Conservation (phyloP, 495 filamentous ascomycete genomes). For the Xylaria castorea region DNA sequence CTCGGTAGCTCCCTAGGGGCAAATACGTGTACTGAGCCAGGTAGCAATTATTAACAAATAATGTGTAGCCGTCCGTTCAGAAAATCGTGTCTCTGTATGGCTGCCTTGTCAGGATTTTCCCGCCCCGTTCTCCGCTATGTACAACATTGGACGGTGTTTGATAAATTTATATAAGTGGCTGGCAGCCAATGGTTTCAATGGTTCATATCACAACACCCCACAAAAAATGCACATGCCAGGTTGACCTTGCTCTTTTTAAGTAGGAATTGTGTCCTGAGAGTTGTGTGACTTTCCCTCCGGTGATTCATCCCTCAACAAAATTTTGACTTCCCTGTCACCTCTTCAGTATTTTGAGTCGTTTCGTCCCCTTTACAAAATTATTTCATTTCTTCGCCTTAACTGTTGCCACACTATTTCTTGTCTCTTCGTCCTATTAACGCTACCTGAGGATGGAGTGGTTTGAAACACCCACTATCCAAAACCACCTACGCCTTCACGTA, state of each 20-base stretch:
- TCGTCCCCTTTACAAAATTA: background rate
- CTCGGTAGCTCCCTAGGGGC: too few relatives aligned
- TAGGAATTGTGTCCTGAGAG: too few relatives aligned
- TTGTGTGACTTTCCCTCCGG: too few relatives aligned
- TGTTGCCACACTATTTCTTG: background rate
- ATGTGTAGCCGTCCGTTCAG: too few relatives aligned
- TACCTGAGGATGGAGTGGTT: background rate
- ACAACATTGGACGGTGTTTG: background rate
- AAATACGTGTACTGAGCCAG: too few relatives aligned
- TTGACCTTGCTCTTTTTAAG: too few relatives aligned
- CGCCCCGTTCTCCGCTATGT: background rate
- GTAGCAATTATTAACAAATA: too few relatives aligned
- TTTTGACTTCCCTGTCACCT: too few relatives aligned
- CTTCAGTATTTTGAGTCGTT: too few relatives aligned
- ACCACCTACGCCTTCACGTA: background rate
- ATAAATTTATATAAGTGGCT: background rate
- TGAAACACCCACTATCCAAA: background rate
- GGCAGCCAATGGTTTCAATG: background rate
- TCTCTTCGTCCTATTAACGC: background rate
- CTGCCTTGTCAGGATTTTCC: too few relatives aligned
- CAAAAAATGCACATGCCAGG: background rate
- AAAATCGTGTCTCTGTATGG: background rate
- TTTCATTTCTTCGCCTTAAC: too few relatives aligned
- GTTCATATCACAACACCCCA: background rate
- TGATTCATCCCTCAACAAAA: too few relatives aligned